phyloP scores from a whole-genome alignment of 192 early-diverging fungal species.

The Coemansia sp. region DNA sequence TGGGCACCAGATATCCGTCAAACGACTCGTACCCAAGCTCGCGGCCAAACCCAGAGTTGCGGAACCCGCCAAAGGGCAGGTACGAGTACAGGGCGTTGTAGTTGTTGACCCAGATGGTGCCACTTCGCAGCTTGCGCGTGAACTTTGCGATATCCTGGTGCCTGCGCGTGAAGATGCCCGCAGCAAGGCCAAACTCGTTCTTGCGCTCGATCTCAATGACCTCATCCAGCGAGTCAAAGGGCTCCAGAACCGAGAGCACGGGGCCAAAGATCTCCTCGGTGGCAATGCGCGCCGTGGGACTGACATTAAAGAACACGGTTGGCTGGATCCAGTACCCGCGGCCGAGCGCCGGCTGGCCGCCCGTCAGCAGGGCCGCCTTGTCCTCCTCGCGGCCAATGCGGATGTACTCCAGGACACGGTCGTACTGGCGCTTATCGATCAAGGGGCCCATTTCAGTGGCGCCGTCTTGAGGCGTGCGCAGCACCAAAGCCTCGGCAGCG shows the following conservation, averaged over 20 bases:
- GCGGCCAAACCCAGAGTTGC: conserved; percentile 60
- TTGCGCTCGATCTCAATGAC: conserved; percentile 55
- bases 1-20: conserved; percentile 49
- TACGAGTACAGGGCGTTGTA: conserved; percentile 58
- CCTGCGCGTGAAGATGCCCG: conserved; percentile 56
- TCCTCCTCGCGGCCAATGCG: conserved; percentile 34
- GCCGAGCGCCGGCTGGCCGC: conserved; percentile 18
- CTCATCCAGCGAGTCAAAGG: conserved; percentile 53
- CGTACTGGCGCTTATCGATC: conserved; percentile 58
- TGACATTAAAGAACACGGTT: conserved; percentile 58
- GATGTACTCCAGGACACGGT: conserved; percentile 56
- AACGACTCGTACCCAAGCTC: conserved; percentile 58
- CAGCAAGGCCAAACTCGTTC: conserved; percentile 55
- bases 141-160: conserved; percentile 43
- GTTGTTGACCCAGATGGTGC: conserved; percentile 62
- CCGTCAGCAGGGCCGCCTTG: conserved; percentile 34
- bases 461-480: conserved; percentile 25
- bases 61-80: conserved; percentile 63
- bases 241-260: conserved; percentile 54
- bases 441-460: conserved; percentile 49
- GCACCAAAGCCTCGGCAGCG: conserved; percentile 34
- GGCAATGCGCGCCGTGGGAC: conserved; percentile 43
- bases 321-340: conserved; percentile 60
- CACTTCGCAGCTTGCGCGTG: conserved; percentile 48
- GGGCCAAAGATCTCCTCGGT: conserved; percentile 63